Conservation (phyloP, 1,139 yeast genomes). For the Kurtzmaniella quercitrusa region DNA sequence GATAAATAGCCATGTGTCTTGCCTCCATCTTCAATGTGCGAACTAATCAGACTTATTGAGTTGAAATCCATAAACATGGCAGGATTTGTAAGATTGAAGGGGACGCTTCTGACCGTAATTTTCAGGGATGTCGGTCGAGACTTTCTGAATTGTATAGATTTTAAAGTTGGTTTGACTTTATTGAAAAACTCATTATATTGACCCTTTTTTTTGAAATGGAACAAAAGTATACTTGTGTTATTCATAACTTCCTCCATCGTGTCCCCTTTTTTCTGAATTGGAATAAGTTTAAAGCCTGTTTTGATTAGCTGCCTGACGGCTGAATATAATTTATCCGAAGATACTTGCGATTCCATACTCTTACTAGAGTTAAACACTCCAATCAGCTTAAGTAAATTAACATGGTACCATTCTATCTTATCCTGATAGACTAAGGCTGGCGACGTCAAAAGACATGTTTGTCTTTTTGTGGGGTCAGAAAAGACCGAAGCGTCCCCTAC, state of each 20-base stretch:
- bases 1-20: constrained; percentile 30
- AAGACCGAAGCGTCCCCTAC: constrained; percentile 15
- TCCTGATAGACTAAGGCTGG: constrained; percentile 11
- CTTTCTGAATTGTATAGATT: neutral
- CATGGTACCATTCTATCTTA: constrained; percentile 22
- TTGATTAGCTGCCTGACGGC: constrained; percentile 16
- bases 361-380: constrained; percentile 6
- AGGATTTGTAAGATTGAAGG: constrained; percentile 59
- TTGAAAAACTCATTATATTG: constrained; percentile 1
- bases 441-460: constrained; percentile 19
- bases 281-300: constrained; percentile 27
- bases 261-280: constrained; percentile 16
- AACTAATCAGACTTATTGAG: constrained; percentile 45
- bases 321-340: constrained; percentile 8
- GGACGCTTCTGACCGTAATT: constrained; percentile 37
- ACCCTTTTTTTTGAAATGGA: neutral
- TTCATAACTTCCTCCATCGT: constrained; percentile 7
- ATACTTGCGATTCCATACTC: neutral
- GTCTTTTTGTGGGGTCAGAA: constrained; percentile 7
- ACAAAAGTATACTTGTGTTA: neutral
- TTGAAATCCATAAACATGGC: constrained; percentile 49
- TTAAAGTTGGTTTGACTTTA: neutral
- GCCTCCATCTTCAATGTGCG: constrained; percentile 14
- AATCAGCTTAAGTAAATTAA: constrained; percentile 6
- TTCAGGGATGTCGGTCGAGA: neutral